phyloP scores from a whole-genome alignment of 495 filamentous ascomycete species.

The Podospora didyma region DNA sequence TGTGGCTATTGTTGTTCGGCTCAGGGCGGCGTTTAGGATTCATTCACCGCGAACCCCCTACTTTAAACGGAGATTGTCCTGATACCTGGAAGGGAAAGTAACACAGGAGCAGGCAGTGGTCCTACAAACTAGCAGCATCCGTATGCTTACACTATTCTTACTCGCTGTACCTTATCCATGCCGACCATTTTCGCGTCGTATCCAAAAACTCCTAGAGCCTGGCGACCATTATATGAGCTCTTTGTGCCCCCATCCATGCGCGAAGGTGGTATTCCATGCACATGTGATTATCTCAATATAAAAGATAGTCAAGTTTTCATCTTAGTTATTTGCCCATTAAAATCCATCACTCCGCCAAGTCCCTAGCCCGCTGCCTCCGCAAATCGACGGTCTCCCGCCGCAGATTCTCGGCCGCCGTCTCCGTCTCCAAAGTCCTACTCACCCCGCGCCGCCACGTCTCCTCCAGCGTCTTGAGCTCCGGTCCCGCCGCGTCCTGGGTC shows the following conservation, averaged over 20 bases:
- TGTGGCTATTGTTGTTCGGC: neutral
- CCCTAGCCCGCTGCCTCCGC: conserved; percentile 15
- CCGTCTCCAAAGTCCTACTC: conserved; percentile 67
- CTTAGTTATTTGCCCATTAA: too few species aligned
- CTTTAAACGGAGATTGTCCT: conserved; percentile 6
- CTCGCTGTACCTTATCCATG: too few species aligned
- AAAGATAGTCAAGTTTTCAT: too few species aligned
- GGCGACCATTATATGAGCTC: too few species aligned
- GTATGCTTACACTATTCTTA: neutral
- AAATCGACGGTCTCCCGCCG: conserved; percentile 41
- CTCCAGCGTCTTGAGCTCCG: conserved; percentile 65
- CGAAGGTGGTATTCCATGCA: too few species aligned
- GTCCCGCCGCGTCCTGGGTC: conserved; percentile 63
- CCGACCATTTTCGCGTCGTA: too few species aligned
- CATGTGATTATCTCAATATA: too few species aligned
- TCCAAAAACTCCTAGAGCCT: too few species aligned
- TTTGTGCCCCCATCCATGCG: too few species aligned
- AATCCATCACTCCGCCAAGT: neutral
- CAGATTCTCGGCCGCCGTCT: conserved; percentile 68
- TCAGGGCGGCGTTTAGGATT: conserved; percentile 21
- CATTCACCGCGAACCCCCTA: conserved; percentile 12
- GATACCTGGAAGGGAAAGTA: conserved; percentile 12
- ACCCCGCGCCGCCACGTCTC: conserved; percentile 70
- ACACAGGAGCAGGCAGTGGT: conserved; percentile 13
- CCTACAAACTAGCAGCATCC: conserved; percentile 2